Evolutionary conservation across 2,329 filamentous ascomycete genomes (phyloP).

Genomic region (Emmonsiellopsis sp.): DNA sequence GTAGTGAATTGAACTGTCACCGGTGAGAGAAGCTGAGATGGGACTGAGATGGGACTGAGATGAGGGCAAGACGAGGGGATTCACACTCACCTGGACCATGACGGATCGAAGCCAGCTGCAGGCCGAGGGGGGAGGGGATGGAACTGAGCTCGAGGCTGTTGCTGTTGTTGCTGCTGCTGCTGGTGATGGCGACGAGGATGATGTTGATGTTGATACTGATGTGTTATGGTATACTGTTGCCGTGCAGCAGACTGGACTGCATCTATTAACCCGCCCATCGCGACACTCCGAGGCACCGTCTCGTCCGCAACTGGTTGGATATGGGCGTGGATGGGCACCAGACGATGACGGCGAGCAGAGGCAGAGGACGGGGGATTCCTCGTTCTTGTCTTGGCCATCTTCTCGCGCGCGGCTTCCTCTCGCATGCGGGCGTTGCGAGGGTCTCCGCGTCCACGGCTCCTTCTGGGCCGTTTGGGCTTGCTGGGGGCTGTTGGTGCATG

Average conservation of each 20-base stretch:
- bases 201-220: neutral
- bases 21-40: too few relatives aligned
- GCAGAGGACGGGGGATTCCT: neutral
- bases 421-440: slow-evolving; percentile 7
- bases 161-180: neutral
- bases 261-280: neutral
- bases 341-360: neutral
- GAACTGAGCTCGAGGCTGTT: neutral
- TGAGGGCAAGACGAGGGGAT: too few relatives aligned
- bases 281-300: neutral
- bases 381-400: neutral
- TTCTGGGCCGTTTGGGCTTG: neutral
- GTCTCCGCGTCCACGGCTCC: slow-evolving; percentile 6
- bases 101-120: too few relatives aligned
- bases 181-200: neutral
- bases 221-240: neutral
- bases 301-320: neutral
- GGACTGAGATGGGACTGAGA: too few relatives aligned
- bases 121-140: neutral
- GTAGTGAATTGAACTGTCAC: too few relatives aligned
- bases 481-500: too few relatives aligned
- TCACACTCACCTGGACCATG: too few relatives aligned
- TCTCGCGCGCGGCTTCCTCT: neutral
- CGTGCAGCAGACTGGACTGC: neutral
- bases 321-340: neutral